Conservation (phyloP, 345 rosid genomes). For the Eucalyptus curtisii region DNA sequence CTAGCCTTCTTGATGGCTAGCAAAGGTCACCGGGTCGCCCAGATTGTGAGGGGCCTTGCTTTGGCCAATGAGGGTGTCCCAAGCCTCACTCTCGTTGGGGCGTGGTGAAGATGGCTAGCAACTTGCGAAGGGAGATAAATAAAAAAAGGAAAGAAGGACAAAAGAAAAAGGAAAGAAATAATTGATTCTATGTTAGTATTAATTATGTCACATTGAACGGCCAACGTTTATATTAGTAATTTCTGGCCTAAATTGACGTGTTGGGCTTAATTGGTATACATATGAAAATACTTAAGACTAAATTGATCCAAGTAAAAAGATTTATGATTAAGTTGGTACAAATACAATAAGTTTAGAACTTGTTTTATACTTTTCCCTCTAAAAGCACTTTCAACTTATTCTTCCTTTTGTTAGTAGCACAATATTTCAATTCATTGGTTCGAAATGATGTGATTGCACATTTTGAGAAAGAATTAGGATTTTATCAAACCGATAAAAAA, state of each 20-base stretch:
- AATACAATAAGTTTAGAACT: no score
- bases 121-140: not conserved
- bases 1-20: not conserved
- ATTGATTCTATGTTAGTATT: no score
- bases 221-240: not conserved
- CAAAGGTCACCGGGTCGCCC: fast-evolving
- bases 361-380: fast-evolving
- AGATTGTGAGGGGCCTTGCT: not conserved
- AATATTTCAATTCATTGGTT: not conserved
- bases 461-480: not conserved
- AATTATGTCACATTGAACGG: no score
- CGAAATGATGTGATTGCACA: not conserved
- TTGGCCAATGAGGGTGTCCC: not conserved
- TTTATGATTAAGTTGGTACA: fast-evolving
- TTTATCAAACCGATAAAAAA: not conserved
- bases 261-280: not conserved
- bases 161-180: no score
- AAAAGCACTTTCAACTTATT: not conserved
- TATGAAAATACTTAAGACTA: not conserved
- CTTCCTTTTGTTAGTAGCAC: not conserved
- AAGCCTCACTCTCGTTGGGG: not conserved
- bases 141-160: no score
- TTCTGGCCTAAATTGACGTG: not conserved
- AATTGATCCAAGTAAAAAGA: not conserved
- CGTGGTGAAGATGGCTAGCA: not conserved